These are phyloP conservation scores for Medicago lupulina DNA, from an alignment of 306 rosid genomes.

Conservation along the genomic window DNA sequence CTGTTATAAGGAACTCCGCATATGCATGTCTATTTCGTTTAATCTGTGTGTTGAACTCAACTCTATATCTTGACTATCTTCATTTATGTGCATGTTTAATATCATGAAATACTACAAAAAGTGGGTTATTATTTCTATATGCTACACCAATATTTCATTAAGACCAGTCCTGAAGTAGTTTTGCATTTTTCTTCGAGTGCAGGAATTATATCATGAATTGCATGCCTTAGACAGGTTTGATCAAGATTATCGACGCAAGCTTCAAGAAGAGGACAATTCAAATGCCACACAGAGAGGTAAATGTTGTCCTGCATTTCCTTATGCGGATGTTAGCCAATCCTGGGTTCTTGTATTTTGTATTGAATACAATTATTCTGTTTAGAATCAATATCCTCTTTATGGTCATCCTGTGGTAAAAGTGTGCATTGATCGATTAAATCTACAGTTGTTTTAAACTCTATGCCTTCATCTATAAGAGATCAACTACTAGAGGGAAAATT, in stretches of 20 bases:
- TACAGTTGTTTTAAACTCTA: constrained; percentile 18
- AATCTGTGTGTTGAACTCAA: constrained; percentile 31
- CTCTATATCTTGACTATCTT: constrained; percentile 10
- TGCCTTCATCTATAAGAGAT: background rate
- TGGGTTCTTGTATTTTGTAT: constrained; percentile 13
- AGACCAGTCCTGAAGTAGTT: constrained; percentile 31
- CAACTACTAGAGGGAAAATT: background rate
- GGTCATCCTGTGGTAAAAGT: constrained; percentile 11
- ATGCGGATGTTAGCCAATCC: background rate
- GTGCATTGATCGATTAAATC: constrained; percentile 22
- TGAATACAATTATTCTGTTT: constrained; percentile 27
- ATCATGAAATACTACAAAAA: constrained; percentile 17
- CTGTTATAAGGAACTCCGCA: constrained; percentile 35
- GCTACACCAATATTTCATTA: constrained; percentile 18
- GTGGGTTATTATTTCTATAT: constrained; percentile 21
- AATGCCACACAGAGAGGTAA: constrained; percentile 86
- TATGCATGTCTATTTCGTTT: constrained; percentile 26
- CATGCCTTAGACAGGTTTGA: constrained; percentile 97
- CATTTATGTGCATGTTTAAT: constrained; percentile 19
- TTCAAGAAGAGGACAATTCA: constrained; percentile 93
- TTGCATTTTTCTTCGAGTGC: constrained; percentile 39
- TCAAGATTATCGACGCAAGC: constrained; percentile 91
- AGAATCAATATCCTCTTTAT: constrained; percentile 29
- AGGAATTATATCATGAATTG: constrained; percentile 97
- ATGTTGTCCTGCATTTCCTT: constrained; percentile 35